These are phyloP conservation scores for Boechera retrofracta DNA, from an alignment of 345 rosid species.

Conservation along the genomic window DNA sequence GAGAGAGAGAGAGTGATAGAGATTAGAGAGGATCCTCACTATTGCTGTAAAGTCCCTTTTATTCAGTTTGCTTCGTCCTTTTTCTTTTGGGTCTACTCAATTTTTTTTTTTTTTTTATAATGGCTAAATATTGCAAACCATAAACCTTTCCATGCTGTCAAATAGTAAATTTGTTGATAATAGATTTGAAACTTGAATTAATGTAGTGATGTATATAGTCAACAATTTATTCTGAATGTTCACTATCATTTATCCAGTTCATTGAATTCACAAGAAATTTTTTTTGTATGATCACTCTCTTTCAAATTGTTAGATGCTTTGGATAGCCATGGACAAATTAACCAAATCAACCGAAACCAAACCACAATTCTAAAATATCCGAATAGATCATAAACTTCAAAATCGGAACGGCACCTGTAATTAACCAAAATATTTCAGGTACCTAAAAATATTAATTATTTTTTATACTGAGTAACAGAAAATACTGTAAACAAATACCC, in stretches of 20 bases:
- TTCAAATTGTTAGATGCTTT: neutral
- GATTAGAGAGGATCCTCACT: constrained; percentile 33
- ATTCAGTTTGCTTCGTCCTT: constrained; percentile 21
- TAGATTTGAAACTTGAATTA: neutral
- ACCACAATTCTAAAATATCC: no score
- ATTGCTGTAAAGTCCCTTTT: constrained; percentile 47
- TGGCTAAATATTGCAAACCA: neutral
- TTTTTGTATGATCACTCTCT: neutral
- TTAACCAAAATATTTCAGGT: no score
- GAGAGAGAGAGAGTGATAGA: neutral
- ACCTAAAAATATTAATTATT: no score
- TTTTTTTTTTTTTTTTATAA: neutral
- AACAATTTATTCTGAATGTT: neutral
- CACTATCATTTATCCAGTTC: no score
- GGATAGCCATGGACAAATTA: no score
- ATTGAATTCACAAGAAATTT: constrained; percentile 9
- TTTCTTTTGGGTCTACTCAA: constrained; percentile 23
- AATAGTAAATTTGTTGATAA: neutral
- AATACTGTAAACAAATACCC: no score
- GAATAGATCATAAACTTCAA: no score
- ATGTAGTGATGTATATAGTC: constrained; percentile 4
- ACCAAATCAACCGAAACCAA: no score
- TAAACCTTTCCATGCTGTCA: neutral
- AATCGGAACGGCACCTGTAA: no score
- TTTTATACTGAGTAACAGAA: no score